These are phyloP conservation scores for Ophiosphaerella herpotricha DNA, from an alignment of 2,329 filamentous ascomycete species.

Conservation along the genomic window DNA sequence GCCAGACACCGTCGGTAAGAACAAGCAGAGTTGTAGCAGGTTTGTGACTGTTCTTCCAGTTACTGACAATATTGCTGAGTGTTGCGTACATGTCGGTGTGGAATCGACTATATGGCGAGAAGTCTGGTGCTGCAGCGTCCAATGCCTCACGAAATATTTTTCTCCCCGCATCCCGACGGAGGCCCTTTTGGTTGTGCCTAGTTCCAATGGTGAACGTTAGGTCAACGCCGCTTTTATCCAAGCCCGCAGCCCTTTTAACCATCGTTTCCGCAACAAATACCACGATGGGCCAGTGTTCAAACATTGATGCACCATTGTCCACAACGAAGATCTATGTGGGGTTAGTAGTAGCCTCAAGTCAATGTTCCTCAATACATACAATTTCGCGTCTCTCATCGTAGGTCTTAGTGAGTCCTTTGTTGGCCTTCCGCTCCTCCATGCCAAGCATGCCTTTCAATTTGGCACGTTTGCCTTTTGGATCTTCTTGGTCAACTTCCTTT, in stretches of 20 bases:
- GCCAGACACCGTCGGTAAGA: conserved; percentile 20
- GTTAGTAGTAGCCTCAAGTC: not conserved
- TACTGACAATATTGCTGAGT: conserved; percentile 2
- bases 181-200: not conserved
- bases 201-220: conserved; percentile 14
- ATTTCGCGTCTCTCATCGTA: conserved; percentile 8
- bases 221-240: conserved; percentile 22
- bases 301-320: conserved; percentile 19
- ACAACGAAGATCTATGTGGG: conserved; percentile 15
- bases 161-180: not conserved
- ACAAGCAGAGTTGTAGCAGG: conserved; percentile 13
- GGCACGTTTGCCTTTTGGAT: conserved; percentile 1
- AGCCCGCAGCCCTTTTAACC: conserved; percentile 13
- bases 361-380: conserved; percentile 1
- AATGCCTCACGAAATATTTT: not conserved
- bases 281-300: conserved; percentile 13
- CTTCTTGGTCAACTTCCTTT: not conserved
- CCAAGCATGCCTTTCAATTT: not conserved
- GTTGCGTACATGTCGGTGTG: not conserved
- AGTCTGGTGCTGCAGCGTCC: conserved; percentile 6
- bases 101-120: not conserved
- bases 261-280: conserved; percentile 21
- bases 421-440: not conserved
- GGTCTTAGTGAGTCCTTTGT: not conserved
- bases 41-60: not conserved